These are phyloP conservation scores for Wallacemonas sp. DNA, from an alignment of 208 protist species.

Conservation along the genomic window DNA sequence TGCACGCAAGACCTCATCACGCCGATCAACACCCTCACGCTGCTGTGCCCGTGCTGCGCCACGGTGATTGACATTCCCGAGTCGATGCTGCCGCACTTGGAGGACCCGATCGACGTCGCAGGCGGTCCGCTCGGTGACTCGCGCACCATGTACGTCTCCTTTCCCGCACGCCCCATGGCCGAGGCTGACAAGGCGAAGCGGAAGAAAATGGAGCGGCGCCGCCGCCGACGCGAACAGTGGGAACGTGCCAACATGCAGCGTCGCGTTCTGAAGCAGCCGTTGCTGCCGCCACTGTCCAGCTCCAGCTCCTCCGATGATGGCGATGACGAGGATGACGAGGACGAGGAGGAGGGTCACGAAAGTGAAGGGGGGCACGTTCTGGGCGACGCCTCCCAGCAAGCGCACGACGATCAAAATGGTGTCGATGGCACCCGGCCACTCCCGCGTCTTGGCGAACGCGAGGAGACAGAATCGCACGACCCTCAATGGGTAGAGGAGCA, in stretches of 20 bases:
- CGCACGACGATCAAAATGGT: no score
- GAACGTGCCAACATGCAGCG: slow-evolving; percentile 5
- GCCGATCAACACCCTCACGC: slow-evolving; percentile 70
- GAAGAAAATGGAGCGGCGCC: slow-evolving; percentile 8
- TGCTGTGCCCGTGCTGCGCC: slow-evolving; percentile 77
- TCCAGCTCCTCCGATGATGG: slow-evolving; percentile 2
- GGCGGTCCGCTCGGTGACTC: slow-evolving; percentile 11
- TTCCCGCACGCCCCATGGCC: slow-evolving; percentile 32
- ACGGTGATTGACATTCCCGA: slow-evolving; percentile 77
- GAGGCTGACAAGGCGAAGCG: slow-evolving; percentile 4
- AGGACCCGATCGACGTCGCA: slow-evolving; percentile 31
- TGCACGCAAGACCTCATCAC: slow-evolving; percentile 52
- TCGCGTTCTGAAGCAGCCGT: slow-evolving; percentile 7
- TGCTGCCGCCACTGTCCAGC: slow-evolving; percentile 1
- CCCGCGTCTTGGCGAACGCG: no score
- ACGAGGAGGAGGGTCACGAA: background rate
- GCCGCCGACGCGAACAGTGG: background rate
- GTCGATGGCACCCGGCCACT: no score
- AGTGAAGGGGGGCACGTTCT: no score
- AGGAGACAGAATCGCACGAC: no score
- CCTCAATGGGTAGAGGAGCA: no score
- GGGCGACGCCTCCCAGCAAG: no score
- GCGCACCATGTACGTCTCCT: slow-evolving; percentile 68
- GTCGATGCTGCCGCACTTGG: slow-evolving; percentile 58
- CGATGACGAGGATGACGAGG: background rate